Evolutionary conservation across 2,329 filamentous ascomycete species (phyloP), one percentile per base, ranked within the genome.

Genomic region (Aspergillus alliaceus): DNA sequence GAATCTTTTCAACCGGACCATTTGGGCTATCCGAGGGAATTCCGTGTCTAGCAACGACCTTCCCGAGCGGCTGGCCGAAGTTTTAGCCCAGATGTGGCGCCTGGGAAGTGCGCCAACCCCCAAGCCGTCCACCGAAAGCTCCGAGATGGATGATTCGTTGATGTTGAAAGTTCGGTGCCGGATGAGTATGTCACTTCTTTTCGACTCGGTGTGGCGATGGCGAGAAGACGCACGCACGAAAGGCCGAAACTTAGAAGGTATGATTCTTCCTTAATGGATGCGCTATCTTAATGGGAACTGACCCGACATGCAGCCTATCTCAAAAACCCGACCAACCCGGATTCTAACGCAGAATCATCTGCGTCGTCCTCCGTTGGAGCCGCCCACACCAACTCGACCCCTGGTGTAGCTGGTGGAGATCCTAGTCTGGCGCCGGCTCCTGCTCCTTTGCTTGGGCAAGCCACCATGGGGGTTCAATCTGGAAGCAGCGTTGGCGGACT

Each of bases 261-360:
- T 79, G 84, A n/a, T 77, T 44, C n/a, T 2, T 20, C 15, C 32
- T 5, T 32, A 46, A n/a, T 18, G 25, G 40, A 27, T 25, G 40
- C 14, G n/a, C 35, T 32, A 18, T 25, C 8, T 3, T 18, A 15
- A 34, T 22, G 49, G 51, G 24, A 56, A 54, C 59, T 65, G 68
- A 57, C 22, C 24, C 6, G 40, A 18, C 27, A 51, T 58, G 14
- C 51, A 79, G 79, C 80, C 76, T 91, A 90, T 64, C 84, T 92
- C 59, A 92, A 93, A 71, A 91, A 95, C 69, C 90, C 91, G 42
- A 96, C 92, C 56, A 89, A 93, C 70, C 90, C 90, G 42, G 90
- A 95, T 72, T 91, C 89, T 53, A 85, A 86, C 68, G 86, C 86
- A 70, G 87, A 90, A 72, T 90, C 87, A 53, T 89, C 87, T 61